phyloP scores from a whole-genome alignment of 306 rosid genomes.

The Vigna radiata region DNA sequence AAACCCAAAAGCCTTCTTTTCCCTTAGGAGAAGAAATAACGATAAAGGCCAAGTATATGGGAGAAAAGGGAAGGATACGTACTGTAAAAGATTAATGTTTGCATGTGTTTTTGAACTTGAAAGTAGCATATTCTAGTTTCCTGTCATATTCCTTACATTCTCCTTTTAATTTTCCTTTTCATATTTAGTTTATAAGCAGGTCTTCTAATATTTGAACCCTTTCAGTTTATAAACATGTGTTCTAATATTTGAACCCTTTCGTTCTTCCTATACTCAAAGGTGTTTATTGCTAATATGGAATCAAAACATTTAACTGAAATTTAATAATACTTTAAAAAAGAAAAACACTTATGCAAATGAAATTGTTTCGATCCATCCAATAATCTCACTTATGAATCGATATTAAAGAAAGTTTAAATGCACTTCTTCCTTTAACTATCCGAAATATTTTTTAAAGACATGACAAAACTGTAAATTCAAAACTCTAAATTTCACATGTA shows the following conservation, averaged over 20 bases:
- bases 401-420: too few species aligned
- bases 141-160: conserved; percentile 11
- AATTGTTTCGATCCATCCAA: neutral
- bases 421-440: too few species aligned
- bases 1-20: conserved; percentile 61
- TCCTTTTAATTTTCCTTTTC: neutral
- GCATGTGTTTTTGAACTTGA: conserved; percentile 28
- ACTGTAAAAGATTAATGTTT: neutral
- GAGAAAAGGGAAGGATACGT: neutral
- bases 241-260: neutral
- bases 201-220: neutral
- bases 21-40: conserved; percentile 51
- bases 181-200: neutral
- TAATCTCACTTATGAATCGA: too few species aligned
- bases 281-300: neutral
- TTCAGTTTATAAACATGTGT: neutral
- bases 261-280: neutral
- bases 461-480: too few species aligned
- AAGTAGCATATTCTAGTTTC: neutral
- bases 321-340: neutral
- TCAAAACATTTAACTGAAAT: neutral
- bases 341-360: neutral
- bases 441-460: too few species aligned
- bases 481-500: too few species aligned
- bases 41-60: conserved; percentile 23